Percentiles rank a stretch among this genome's conserved stretches.
phyloP scores from a whole-genome alignment of 1,284 basidiomycete species.

The Melampsora larici-populina region DNA sequence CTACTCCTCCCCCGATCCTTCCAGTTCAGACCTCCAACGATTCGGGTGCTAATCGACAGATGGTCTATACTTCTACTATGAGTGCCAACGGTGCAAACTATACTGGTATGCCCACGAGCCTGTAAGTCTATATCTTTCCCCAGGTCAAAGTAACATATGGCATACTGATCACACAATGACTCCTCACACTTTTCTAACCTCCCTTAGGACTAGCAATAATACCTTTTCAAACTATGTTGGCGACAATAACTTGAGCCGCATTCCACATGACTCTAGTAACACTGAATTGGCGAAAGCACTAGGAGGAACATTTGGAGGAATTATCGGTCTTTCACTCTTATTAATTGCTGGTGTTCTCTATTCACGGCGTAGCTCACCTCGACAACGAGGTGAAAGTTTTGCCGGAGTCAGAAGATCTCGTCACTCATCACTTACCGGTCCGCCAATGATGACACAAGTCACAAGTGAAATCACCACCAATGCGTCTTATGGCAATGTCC shows the following conservation, averaged over 20 bases:
- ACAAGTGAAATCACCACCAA: not conserved
- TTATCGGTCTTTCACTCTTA: slow-evolving; percentile 3
- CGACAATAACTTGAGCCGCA: not conserved
- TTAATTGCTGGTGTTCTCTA: not conserved
- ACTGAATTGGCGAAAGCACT: not conserved
- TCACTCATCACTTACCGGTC: not conserved
- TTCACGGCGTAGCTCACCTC: not conserved
- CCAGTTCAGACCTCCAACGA: no score
- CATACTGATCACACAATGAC: no score
- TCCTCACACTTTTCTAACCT: not conserved
- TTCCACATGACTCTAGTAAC: not conserved
- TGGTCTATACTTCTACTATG: not conserved
- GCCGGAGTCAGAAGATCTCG: not conserved
- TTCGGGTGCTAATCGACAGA: not conserved
- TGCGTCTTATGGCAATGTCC: not conserved
- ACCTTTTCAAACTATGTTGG: not conserved
- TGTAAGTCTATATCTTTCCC: not conserved
- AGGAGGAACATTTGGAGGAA: not conserved
- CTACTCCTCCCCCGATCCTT: not conserved
- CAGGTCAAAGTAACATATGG: no score
- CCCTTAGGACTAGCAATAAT: not conserved
- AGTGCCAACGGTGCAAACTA: not conserved
- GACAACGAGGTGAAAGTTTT: not conserved
- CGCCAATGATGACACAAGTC: not conserved
- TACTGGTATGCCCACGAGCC: not conserved